Conservation (phyloP, 352 stramenopile species). For the Globisporangium uncinulatum region DNA sequence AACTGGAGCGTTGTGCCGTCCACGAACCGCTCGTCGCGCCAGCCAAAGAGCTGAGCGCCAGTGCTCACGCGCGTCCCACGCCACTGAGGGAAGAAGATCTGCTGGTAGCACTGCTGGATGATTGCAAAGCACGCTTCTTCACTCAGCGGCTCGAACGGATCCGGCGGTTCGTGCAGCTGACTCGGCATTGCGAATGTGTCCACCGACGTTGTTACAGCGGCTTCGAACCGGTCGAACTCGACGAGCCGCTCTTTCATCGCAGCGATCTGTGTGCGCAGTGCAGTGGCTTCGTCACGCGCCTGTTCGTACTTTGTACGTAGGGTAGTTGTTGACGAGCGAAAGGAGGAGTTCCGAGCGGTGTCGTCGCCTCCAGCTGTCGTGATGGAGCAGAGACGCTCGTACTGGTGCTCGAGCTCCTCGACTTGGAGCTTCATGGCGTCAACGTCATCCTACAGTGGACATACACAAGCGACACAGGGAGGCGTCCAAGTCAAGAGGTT, state of each 20-base stretch:
- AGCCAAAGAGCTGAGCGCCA: slow-evolving; percentile 34
- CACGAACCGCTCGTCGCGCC: slow-evolving; percentile 46
- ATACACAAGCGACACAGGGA: not conserved
- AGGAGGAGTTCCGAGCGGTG: not conserved
- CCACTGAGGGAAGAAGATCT: slow-evolving; percentile 38
- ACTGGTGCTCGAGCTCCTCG: slow-evolving; percentile 22
- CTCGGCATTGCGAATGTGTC: slow-evolving; percentile 19
- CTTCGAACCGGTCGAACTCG: slow-evolving; percentile 34
- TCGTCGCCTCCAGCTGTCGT: slow-evolving; percentile 11
- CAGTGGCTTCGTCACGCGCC: slow-evolving; percentile 24
- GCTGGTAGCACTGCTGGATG: slow-evolving; percentile 45
- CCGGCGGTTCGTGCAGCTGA: slow-evolving; percentile 1
- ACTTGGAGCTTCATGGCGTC: slow-evolving; percentile 39
- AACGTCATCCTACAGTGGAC: slow-evolving; percentile 24
- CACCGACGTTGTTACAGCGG: slow-evolving; percentile 28
- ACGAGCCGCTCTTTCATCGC: slow-evolving; percentile 28
- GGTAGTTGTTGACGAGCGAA: not conserved
- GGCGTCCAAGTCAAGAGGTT: not conserved
- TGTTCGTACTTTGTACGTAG: slow-evolving; percentile 26
- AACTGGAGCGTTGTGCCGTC: slow-evolving; percentile 44
- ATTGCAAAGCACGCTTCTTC: slow-evolving; percentile 30
- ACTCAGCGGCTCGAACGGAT: slow-evolving; percentile 18
- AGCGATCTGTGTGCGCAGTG: slow-evolving; percentile 27
- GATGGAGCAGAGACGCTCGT: slow-evolving; percentile 17
- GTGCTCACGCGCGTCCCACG: slow-evolving; percentile 35